These are phyloP conservation scores for Phytopythium boreale DNA, from an alignment of 352 stramenopile genomes.

Conservation along the genomic window DNA sequence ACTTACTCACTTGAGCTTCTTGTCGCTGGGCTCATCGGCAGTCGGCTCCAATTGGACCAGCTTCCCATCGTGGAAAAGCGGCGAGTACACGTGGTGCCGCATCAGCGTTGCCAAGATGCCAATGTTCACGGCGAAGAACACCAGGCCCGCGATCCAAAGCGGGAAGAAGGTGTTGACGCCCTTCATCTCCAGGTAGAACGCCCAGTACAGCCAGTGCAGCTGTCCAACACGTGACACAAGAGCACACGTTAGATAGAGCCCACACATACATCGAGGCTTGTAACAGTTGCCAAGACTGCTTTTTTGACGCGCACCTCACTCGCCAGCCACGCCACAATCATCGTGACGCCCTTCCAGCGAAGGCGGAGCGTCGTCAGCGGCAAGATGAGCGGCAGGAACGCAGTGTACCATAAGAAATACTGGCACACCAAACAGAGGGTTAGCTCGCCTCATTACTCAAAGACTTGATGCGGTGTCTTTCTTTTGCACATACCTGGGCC, in stretches of 20 bases:
- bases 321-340: conserved; percentile 73
- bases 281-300: not conserved
- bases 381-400: conserved; percentile 87
- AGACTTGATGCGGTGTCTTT: no score
- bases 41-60: conserved; percentile 37
- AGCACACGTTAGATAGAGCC: not conserved
- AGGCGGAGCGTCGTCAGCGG: conserved; percentile 59
- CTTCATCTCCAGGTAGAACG: conserved; percentile 89
- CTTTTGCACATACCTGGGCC: conserved; percentile 52
- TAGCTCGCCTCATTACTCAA: not conserved
- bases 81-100: conserved; percentile 50
- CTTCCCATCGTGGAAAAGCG: conserved; percentile 48
- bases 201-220: conserved; percentile 89
- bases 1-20: conserved; percentile 11
- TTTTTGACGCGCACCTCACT: conserved; percentile 47
- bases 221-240: conserved; percentile 12
- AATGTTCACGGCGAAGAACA: conserved; percentile 90
- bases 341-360: conserved; percentile 55
- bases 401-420: conserved; percentile 99
- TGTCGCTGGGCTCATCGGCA: not conserved
- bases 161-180: conserved; percentile 86
- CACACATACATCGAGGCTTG: not conserved
- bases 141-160: conserved; percentile 83
- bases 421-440: conserved; percentile 37
- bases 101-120: conserved; percentile 75